Percentiles rank a stretch among this genome's conserved stretches.
Evolutionary conservation across 352 stramenopile genomes (phyloP).

Genomic region (Globisporangium viniferum): DNA sequence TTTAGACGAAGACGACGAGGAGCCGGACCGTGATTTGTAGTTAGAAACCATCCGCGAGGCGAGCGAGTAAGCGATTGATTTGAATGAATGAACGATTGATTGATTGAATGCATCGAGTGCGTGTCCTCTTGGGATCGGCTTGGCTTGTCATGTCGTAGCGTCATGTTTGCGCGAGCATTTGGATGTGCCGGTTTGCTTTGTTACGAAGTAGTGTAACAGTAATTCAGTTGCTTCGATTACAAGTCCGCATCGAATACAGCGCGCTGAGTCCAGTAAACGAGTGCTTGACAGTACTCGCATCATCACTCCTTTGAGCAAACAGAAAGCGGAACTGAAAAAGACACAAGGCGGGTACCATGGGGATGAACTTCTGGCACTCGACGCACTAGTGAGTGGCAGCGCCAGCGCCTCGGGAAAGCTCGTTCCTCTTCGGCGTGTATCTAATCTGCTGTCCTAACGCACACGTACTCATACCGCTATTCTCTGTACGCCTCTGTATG

Average conservation of each 20-base stretch:
- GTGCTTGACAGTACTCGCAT: neutral
- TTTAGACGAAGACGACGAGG: slow-evolving; percentile 53
- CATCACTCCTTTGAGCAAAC: neutral
- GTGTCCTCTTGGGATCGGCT: too few relatives aligned
- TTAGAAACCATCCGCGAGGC: neutral
- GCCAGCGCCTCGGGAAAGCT: neutral
- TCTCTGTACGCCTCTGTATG: neutral
- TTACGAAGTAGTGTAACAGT: too few relatives aligned
- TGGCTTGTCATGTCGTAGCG: too few relatives aligned
- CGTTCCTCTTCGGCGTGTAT: neutral
- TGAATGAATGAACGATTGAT: slow-evolving; percentile 5
- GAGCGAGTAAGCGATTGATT: slow-evolving; percentile 4
- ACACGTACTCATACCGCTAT: neutral
- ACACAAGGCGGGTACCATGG: slow-evolving; percentile 40
- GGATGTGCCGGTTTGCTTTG: too few relatives aligned
- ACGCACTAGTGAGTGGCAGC: slow-evolving; percentile 76
- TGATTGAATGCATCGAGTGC: too few relatives aligned
- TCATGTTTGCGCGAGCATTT: too few relatives aligned
- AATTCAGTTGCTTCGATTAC: neutral
- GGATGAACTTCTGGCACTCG: slow-evolving; percentile 90
- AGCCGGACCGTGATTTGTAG: slow-evolving; percentile 73
- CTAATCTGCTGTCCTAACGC: neutral
- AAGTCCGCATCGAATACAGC: neutral
- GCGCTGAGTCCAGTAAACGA: neutral
- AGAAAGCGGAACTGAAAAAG: neutral